Evolutionary conservation across 495 filamentous ascomycete species (phyloP).

Genomic region (Ramalina intermedia): DNA sequence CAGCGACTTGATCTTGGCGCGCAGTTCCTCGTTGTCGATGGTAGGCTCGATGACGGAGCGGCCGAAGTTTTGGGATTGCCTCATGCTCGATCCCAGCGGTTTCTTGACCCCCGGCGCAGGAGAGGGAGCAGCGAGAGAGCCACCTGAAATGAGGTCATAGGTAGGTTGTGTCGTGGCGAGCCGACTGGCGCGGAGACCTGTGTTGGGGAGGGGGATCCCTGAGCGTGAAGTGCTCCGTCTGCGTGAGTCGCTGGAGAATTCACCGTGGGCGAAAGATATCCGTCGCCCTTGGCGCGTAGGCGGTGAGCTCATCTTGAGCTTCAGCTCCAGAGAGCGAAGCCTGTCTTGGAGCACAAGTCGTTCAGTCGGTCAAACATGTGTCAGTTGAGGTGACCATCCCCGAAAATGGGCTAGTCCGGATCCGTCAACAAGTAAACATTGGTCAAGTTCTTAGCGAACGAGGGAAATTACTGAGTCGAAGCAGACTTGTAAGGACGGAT

Average conservation of each 20-base stretch:
- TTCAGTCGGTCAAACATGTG: not conserved
- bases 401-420: not conserved
- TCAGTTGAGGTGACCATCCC: not conserved
- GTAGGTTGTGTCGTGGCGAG: constrained; percentile 37
- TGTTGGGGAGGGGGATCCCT: constrained; percentile 13
- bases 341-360: not conserved
- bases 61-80: constrained; percentile 21
- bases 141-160: constrained; percentile 47
- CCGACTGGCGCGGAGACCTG: constrained; percentile 14
- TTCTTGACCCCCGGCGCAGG: constrained; percentile 3
- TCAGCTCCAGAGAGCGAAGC: not conserved
- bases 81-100: constrained; percentile 22
- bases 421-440: constrained; percentile 2
- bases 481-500: not conserved
- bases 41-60: constrained; percentile 2
- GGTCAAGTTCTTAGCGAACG: not conserved
- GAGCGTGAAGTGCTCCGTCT: constrained; percentile 9
- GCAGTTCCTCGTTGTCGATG: constrained; percentile 45
- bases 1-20: constrained; percentile 51
- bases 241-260: not conserved
- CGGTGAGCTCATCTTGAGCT: constrained; percentile 13
- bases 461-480: not conserved
- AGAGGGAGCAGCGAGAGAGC: constrained; percentile 20
- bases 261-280: constrained; percentile 1
- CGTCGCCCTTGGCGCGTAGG: constrained; percentile 13